phyloP scores from a whole-genome alignment of 2,329 filamentous ascomycete species.

The Sporothrix euskadiensis region DNA sequence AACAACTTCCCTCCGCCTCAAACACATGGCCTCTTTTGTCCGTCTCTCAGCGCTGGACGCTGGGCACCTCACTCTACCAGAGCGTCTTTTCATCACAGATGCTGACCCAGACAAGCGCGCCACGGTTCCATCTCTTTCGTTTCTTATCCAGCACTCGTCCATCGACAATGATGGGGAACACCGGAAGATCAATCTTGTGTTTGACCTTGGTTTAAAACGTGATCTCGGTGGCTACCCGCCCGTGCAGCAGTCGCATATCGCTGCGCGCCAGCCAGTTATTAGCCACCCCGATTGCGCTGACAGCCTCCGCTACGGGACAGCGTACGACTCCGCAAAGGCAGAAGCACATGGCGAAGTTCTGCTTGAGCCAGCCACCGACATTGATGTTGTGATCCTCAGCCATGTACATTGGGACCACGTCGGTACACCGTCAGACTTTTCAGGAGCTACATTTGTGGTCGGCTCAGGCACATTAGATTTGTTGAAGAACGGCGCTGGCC shows the following conservation, averaged over 20 bases:
- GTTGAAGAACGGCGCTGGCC: conserved; percentile 38
- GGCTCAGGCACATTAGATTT: conserved; percentile 50
- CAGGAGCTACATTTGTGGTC: conserved; percentile 50
- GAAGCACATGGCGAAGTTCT: conserved; percentile 24
- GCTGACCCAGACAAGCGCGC: neutral
- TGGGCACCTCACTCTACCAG: conserved; percentile 10
- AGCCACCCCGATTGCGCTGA: conserved; percentile 47
- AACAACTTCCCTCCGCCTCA: too few species aligned
- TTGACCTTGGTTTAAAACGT: conserved; percentile 55
- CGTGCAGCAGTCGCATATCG: conserved; percentile 48
- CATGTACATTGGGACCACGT: conserved; percentile 61
- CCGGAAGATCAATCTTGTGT: conserved; percentile 45
- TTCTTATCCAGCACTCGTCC: conserved; percentile 52
- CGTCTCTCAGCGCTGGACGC: neutral
- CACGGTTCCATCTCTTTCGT: conserved; percentile 42
- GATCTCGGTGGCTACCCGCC: conserved; percentile 47
- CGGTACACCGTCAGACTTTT: conserved; percentile 56
- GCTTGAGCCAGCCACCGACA: conserved; percentile 31
- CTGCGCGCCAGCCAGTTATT: conserved; percentile 47
- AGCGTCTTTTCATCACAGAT: neutral
- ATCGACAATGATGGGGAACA: neutral
- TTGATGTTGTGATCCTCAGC: conserved; percentile 46
- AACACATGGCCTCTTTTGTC: neutral
- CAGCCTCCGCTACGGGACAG: conserved; percentile 37
- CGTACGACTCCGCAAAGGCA: neutral